phyloP scores from a whole-genome alignment of 1,284 basidiomycete species.

The Sanguinoderma infundibulare region DNA sequence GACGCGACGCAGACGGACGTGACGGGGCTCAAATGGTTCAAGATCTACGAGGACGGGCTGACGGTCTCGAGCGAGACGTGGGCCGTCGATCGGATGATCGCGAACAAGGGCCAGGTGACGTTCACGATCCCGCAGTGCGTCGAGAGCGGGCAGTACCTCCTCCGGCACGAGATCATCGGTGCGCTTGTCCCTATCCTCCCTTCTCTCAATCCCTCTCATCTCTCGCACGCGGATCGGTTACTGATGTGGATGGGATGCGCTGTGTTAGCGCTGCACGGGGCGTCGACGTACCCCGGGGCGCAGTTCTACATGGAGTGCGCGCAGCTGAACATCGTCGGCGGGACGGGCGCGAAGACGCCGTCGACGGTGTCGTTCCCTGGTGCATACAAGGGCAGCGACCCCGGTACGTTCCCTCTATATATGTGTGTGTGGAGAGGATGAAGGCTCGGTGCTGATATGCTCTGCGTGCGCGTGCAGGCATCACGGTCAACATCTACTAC shows the following conservation, averaged over 20 bases:
- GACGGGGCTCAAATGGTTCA: constrained; percentile 61
- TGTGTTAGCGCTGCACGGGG: constrained; percentile 46
- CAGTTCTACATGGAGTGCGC: constrained; percentile 62
- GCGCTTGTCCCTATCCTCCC: constrained; percentile 8
- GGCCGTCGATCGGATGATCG: constrained; percentile 52
- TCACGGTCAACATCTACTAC: constrained; percentile 31
- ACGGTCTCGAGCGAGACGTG: constrained; percentile 38
- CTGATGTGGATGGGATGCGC: constrained; percentile 7
- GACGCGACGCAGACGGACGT: constrained; percentile 48
- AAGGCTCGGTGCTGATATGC: background rate
- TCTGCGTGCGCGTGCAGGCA: constrained; percentile 14
- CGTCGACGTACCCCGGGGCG: constrained; percentile 50
- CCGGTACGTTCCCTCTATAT: constrained; percentile 18
- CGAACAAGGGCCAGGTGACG: constrained; percentile 56
- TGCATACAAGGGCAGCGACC: constrained; percentile 43
- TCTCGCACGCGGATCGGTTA: no score
- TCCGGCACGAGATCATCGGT: constrained; percentile 60
- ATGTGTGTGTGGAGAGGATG: background rate
- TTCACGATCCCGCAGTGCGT: constrained; percentile 58
- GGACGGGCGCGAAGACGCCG: constrained; percentile 46
- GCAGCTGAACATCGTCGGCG: constrained; percentile 53
- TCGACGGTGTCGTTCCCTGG: constrained; percentile 56
- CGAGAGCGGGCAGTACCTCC: constrained; percentile 51
- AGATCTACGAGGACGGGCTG: constrained; percentile 47
- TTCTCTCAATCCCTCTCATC: constrained; percentile 53